phyloP scores from a whole-genome alignment of 139 green algal species.

The Nannochloris sp. region DNA sequence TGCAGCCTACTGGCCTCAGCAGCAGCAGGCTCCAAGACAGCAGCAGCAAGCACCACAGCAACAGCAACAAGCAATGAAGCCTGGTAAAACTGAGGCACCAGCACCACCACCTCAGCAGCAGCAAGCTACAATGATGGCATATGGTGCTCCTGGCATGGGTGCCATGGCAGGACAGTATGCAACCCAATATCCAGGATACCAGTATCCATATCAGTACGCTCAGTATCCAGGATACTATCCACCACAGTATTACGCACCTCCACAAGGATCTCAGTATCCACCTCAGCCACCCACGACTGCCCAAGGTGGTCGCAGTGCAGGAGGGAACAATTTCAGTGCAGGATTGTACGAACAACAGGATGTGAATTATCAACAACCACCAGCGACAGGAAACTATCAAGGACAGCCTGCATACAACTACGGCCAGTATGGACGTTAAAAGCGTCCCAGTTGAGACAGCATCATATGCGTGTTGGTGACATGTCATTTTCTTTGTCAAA shows the following conservation, averaged over 20 bases:
- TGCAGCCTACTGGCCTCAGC: conserved; percentile 3
- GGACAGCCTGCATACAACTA: conserved; percentile 4
- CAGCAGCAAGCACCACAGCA: conserved; percentile 5
- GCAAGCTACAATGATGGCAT: background rate
- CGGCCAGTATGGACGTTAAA: background rate
- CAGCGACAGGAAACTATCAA: background rate
- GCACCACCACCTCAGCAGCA: background rate
- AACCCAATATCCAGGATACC: background rate
- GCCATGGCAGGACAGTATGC: conserved; percentile 6
- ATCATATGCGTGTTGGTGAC: too few species aligned
- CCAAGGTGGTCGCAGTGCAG: background rate
- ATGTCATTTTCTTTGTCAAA: too few species aligned
- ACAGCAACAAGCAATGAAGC: background rate
- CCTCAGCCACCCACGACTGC: background rate
- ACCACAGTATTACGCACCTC: conserved; percentile 5
- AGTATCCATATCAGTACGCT: conserved; percentile 8
- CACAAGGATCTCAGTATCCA: background rate
- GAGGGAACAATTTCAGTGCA: background rate
- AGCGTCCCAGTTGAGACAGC: too few species aligned
- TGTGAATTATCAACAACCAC: conserved; percentile 1
- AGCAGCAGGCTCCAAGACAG: conserved; percentile 1
- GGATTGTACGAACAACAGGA: background rate
- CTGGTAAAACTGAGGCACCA: background rate
- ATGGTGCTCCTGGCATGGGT: conserved; percentile 3
- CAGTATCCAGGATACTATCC: conserved; percentile 11